These are phyloP conservation scores for Haplosporangium sp. DNA, from an alignment of 371 early-diverging fungal genomes.

Conservation along the genomic window DNA sequence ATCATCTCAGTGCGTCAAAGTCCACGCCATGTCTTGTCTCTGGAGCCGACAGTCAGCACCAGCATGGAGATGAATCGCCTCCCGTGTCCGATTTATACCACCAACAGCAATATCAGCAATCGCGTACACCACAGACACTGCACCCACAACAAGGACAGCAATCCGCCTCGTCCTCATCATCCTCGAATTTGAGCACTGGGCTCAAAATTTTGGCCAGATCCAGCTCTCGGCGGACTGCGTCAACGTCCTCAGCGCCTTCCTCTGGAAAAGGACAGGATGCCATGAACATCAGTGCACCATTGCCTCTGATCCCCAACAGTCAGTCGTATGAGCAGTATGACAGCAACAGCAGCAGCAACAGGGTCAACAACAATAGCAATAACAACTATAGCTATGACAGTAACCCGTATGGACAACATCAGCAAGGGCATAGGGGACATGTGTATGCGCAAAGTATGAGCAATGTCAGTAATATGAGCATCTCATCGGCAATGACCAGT, in stretches of 20 bases:
- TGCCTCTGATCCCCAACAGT: slow-evolving; percentile 16
- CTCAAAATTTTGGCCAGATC: slow-evolving; percentile 12
- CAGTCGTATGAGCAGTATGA: neutral
- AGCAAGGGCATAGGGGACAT: neutral
- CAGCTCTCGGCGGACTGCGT: slow-evolving; percentile 19
- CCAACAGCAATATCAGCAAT: slow-evolving; percentile 4
- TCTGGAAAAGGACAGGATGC: neutral
- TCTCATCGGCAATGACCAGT: slow-evolving; percentile 2
- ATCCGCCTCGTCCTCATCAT: neutral
- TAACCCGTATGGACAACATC: slow-evolving; percentile 5
- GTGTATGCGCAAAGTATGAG: slow-evolving; percentile 29
- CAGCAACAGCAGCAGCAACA: neutral
- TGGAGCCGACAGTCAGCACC: neutral
- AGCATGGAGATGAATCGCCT: neutral
- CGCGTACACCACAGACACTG: neutral
- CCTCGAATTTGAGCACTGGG: slow-evolving; percentile 1
- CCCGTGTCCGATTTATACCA: slow-evolving; percentile 13
- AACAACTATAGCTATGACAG: neutral
- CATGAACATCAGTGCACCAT: slow-evolving; percentile 26
- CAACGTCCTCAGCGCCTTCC: neutral
- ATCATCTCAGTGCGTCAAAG: slow-evolving; percentile 21
- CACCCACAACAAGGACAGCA: neutral
- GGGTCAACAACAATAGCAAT: neutral
- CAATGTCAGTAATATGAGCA: slow-evolving; percentile 24
- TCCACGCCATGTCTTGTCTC: slow-evolving; percentile 24